phyloP scores from a whole-genome alignment of 257 asterid genomes.

The Primulina tabacum region DNA sequence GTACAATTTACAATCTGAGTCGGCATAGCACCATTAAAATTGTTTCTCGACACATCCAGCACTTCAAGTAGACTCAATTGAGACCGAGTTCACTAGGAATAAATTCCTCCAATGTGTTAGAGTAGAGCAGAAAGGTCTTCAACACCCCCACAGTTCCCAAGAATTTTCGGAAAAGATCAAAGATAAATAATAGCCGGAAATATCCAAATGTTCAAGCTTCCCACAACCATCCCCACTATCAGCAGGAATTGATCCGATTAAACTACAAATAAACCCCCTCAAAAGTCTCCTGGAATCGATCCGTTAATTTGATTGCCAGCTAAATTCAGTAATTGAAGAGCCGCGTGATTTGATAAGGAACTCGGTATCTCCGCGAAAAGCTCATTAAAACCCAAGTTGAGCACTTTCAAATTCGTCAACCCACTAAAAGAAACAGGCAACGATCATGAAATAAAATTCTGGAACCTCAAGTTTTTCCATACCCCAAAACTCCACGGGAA shows the following conservation, averaged over 20 bases:
- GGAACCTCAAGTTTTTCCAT: slow-evolving; percentile 89
- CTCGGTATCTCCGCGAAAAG: slow-evolving; percentile 54
- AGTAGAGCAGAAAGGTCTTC: slow-evolving; percentile 59
- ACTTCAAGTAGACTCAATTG: slow-evolving; percentile 65
- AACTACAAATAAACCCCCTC: slow-evolving; percentile 79
- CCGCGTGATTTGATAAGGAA: slow-evolving; percentile 45
- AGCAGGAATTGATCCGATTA: slow-evolving; percentile 73
- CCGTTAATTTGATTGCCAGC: slow-evolving; percentile 84
- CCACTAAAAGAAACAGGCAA: slow-evolving; percentile 59
- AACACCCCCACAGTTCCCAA: slow-evolving; percentile 63
- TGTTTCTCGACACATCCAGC: slow-evolving; percentile 83
- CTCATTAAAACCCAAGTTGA: slow-evolving; percentile 71
- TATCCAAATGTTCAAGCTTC: slow-evolving; percentile 72
- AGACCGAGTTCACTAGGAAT: slow-evolving; percentile 69
- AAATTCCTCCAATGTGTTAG: slow-evolving; percentile 70
- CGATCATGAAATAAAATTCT: slow-evolving; percentile 59
- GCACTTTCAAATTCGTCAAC: slow-evolving; percentile 59
- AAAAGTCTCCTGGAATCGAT: slow-evolving; percentile 51
- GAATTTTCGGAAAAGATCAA: slow-evolving; percentile 55
- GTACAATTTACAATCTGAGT: slow-evolving; percentile 64
- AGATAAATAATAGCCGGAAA: slow-evolving; percentile 66
- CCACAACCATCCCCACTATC: slow-evolving; percentile 65
- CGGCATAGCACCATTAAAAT: slow-evolving; percentile 70
- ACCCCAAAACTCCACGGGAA: slow-evolving; percentile 67
- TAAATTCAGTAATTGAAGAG: slow-evolving; percentile 60